Evolutionary conservation across 805 yeast genomes (phyloP).

Genomic region (Hanseniaspora valbyensis): DNA sequence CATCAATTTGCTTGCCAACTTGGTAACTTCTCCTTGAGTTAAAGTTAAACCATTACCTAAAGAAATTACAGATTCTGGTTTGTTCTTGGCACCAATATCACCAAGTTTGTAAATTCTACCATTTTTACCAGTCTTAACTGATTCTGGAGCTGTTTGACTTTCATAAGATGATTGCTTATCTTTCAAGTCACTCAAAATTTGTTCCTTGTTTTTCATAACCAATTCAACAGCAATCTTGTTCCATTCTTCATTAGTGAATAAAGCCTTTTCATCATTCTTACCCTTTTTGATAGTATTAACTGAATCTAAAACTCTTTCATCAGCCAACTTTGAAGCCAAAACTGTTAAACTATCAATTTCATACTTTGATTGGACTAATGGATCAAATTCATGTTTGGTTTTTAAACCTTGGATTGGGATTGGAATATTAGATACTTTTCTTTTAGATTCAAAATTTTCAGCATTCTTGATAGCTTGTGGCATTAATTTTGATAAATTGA

Average conservation of each 20-base stretch:
- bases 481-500: slow-evolving; percentile 11
- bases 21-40: slow-evolving; percentile 63
- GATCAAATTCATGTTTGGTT: slow-evolving; percentile 45
- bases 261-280: slow-evolving; percentile 70
- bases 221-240: slow-evolving; percentile 19
- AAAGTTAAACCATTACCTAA: slow-evolving; percentile 83
- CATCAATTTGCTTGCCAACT: slow-evolving; percentile 68
- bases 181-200: slow-evolving; percentile 15
- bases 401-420: slow-evolving; percentile 18
- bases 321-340: slow-evolving; percentile 55
- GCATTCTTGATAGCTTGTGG: slow-evolving; percentile 15
- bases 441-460: neutral
- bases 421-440: neutral
- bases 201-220: slow-evolving; percentile 37
- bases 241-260: slow-evolving; percentile 32
- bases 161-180: slow-evolving; percentile 45
- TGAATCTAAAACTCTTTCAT: slow-evolving; percentile 40
- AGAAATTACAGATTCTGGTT: slow-evolving; percentile 31
- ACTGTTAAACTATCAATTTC: slow-evolving; percentile 57
- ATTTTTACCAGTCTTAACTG: slow-evolving; percentile 54
- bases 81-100: slow-evolving; percentile 34
- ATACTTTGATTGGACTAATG: slow-evolving; percentile 30
- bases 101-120: slow-evolving; percentile 36
- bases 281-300: slow-evolving; percentile 35
- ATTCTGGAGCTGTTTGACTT: slow-evolving; percentile 64